Conservation (phyloP, 1,139 yeast species). For the Arxiozyma slooffiae region DNA sequence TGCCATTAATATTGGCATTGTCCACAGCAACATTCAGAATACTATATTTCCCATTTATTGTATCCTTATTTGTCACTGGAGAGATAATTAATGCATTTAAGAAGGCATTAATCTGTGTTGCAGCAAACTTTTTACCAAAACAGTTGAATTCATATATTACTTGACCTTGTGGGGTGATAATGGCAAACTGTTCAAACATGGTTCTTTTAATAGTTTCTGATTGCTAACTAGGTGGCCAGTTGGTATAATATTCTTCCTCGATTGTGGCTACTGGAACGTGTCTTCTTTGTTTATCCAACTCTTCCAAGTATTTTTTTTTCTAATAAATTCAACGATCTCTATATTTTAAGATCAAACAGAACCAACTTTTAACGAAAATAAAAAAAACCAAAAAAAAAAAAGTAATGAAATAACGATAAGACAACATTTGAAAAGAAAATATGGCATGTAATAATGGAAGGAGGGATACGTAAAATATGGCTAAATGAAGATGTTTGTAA, state of each 20-base stretch:
- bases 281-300: not conserved
- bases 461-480: too few species aligned
- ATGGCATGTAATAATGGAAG: too few species aligned
- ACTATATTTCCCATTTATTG: constrained; percentile 30
- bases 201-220: not conserved
- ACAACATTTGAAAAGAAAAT: not conserved
- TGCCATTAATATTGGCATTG: not conserved
- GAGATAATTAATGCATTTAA: constrained; percentile 31
- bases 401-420: not conserved
- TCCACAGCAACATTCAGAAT: constrained; percentile 25
- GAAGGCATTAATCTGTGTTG: constrained; percentile 43
- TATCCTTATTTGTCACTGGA: constrained; percentile 23
- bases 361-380: not conserved
- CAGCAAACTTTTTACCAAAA: constrained; percentile 39
- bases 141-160: constrained; percentile 44
- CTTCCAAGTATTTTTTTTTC: too few species aligned
- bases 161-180: constrained; percentile 49
- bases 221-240: too few species aligned
- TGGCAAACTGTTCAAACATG: constrained; percentile 48
- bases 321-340: too few species aligned
- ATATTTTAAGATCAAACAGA: not conserved
- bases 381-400: too few species aligned
- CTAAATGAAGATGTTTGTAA: not conserved
- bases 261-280: not conserved
- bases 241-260: not conserved